phyloP scores from a whole-genome alignment of 371 early-diverging fungal genomes.

The Mortierella sp. region DNA sequence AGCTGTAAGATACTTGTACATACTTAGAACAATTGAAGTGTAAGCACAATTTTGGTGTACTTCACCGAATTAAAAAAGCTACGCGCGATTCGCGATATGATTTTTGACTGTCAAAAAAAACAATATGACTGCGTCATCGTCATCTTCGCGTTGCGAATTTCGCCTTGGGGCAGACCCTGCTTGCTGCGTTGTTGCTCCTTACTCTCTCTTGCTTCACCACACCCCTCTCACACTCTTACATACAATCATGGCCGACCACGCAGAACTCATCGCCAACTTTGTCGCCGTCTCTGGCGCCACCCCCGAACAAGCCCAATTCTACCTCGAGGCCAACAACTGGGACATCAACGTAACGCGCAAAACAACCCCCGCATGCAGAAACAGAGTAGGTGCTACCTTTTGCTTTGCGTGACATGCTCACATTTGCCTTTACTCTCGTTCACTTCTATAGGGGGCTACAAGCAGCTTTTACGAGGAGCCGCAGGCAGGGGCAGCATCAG shows the following conservation, averaged over 20 bases:
- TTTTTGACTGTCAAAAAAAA: too few species aligned
- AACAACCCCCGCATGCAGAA: too few species aligned
- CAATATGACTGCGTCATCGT: background rate
- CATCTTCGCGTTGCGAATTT: background rate
- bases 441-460: constrained; percentile 58
- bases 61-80: background rate
- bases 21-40: background rate
- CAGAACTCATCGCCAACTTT: constrained; percentile 74
- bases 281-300: constrained; percentile 67
- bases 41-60: too few species aligned
- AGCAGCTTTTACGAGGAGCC: constrained; percentile 69
- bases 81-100: background rate
- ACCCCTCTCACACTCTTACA: background rate
- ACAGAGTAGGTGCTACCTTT: background rate
- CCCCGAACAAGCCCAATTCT: constrained; percentile 77
- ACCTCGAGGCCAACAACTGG: constrained; percentile 82
- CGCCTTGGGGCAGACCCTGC: background rate
- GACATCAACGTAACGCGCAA: constrained; percentile 70
- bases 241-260: constrained; percentile 67
- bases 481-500: constrained; percentile 15
- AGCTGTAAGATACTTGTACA: constrained; percentile 15
- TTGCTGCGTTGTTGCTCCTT: background rate
- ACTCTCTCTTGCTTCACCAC: background rate
- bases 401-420: background rate
- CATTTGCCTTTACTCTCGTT: background rate